phyloP scores from a whole-genome alignment of 331 rosid species.

The Phaseolus coccineus region DNA sequence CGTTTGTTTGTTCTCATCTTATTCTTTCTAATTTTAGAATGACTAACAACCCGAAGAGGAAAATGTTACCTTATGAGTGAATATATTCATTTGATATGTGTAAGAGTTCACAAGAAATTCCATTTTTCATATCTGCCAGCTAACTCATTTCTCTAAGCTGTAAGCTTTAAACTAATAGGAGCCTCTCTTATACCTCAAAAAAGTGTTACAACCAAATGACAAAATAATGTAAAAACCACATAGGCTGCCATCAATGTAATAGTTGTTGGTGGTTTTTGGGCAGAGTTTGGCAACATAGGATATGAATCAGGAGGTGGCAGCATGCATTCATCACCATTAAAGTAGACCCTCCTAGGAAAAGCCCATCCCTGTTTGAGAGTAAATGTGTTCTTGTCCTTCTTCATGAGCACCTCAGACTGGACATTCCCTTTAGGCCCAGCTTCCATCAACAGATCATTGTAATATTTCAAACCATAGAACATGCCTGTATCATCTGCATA shows the following conservation, averaged over 20 bases:
- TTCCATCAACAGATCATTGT: conserved; percentile 88
- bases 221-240: conserved; percentile 49
- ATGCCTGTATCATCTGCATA: conserved; percentile 93
- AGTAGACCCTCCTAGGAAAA: conserved; percentile 88
- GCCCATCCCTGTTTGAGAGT: conserved; percentile 94
- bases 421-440: conserved; percentile 93
- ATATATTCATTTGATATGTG: not conserved
- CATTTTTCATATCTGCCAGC: conserved; percentile 12
- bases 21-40: not conserved
- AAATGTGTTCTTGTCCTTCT: conserved; percentile 76
- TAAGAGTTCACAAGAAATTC: conserved; percentile 15
- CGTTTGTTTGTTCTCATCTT: not conserved
- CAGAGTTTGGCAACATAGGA: conserved; percentile 85
- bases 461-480: conserved; percentile 92
- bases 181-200: conserved; percentile 8
- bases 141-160: conserved; percentile 16
- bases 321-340: conserved; percentile 96
- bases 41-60: not conserved
- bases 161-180: conserved; percentile 27
- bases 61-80: not conserved
- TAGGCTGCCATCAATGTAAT: conserved; percentile 40
- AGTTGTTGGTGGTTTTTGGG: conserved; percentile 38
- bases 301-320: conserved; percentile 86
- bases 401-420: conserved; percentile 85
- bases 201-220: conserved; percentile 43